These are phyloP conservation scores for Calycina marina DNA, from an alignment of 2,329 filamentous ascomycete genomes.

Conservation along the genomic window DNA sequence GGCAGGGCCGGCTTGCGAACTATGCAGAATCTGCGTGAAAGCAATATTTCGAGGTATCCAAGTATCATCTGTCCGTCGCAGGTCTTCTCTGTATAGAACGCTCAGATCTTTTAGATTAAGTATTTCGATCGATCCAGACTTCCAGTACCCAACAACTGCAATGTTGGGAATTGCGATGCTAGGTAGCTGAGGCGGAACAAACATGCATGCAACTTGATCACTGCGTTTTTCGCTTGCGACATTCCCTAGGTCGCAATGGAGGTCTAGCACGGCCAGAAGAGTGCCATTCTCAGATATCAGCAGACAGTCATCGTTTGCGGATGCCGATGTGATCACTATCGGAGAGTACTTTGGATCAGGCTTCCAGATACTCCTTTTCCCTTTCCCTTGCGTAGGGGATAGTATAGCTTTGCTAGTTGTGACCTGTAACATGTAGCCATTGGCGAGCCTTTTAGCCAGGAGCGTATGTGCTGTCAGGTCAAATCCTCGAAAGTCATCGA, in stretches of 20 bases:
- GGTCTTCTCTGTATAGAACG: conserved; percentile 46
- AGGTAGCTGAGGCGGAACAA: conserved; percentile 49
- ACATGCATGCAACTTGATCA: conserved; percentile 75
- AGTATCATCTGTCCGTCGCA: conserved; percentile 44
- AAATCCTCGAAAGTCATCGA: conserved; percentile 62
- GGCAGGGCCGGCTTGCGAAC: conserved; percentile 43
- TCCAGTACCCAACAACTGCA: conserved; percentile 79
- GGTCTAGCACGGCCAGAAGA: conserved; percentile 53
- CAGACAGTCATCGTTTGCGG: conserved; percentile 54
- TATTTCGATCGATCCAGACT: conserved; percentile 64
- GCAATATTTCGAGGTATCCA: conserved; percentile 74
- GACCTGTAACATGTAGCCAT: conserved; percentile 58
- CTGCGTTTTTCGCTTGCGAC: conserved; percentile 46
- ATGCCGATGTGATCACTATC: conserved; percentile 60
- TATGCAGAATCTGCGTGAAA: conserved; percentile 63
- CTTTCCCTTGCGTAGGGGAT: conserved; percentile 42
- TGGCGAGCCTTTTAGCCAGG: conserved; percentile 48
- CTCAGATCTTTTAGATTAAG: conserved; percentile 53
- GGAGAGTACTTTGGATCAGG: conserved; percentile 24
- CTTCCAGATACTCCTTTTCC: conserved; percentile 46
- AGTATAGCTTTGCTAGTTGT: conserved; percentile 50
- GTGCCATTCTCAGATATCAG: conserved; percentile 65
- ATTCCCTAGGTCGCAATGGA: conserved; percentile 39
- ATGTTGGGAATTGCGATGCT: conserved; percentile 28
- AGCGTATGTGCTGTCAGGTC: conserved; percentile 58